These are phyloP conservation scores for Daldinia sp. DNA, from an alignment of 2,329 filamentous ascomycete species.

Conservation along the genomic window DNA sequence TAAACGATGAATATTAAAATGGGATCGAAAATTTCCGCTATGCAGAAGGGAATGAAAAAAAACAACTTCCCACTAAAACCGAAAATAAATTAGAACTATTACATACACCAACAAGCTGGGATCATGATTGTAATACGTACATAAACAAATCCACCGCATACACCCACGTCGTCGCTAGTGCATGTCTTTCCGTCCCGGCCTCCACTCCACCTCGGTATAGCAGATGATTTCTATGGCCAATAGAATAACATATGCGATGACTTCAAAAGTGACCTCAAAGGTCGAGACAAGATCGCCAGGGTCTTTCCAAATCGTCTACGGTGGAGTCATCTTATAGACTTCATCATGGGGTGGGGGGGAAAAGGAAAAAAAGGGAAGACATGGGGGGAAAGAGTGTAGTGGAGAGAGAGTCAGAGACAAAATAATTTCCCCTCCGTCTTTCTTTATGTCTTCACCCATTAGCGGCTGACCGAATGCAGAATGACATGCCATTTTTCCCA, in stretches of 20 bases:
- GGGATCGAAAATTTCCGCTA: too few relatives aligned
- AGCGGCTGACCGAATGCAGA: constrained; percentile 39
- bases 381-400: neutral
- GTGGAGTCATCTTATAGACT: constrained; percentile 20
- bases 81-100: neutral
- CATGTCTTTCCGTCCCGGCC: constrained; percentile 17
- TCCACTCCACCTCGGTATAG: constrained; percentile 26
- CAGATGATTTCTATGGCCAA: constrained; percentile 35
- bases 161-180: constrained; percentile 4
- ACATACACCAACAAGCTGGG: constrained; percentile 12
- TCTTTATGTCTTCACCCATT: constrained; percentile 27
- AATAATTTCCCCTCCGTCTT: constrained; percentile 12
- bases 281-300: constrained; percentile 45
- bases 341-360: constrained; percentile 6
- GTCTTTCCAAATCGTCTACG: constrained; percentile 41
- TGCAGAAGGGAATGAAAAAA: too few relatives aligned
- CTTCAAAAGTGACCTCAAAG: constrained; percentile 38
- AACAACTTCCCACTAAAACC: neutral
- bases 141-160: neutral
- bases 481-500: constrained; percentile 38
- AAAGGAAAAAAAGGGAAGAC: neutral
- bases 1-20: too few relatives aligned
- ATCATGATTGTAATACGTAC: constrained; percentile 16
- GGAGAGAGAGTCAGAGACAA: too few relatives aligned
- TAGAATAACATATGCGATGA: constrained; percentile 47